These are phyloP conservation scores for Haematococcus lacustris DNA, from an alignment of 139 green algal genomes.

Conservation along the genomic window DNA sequence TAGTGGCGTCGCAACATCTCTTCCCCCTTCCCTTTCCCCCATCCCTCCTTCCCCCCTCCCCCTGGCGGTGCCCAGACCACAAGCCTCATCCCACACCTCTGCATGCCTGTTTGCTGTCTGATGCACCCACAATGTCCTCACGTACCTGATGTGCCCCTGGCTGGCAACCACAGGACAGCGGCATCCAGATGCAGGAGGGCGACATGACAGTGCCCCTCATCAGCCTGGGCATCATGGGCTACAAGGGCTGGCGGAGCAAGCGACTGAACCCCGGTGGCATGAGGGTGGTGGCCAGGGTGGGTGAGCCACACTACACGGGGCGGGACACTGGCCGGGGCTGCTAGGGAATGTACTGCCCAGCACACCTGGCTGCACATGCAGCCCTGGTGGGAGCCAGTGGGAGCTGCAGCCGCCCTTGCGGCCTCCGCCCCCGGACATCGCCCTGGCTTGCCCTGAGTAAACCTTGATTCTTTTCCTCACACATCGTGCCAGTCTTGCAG, in stretches of 20 bases:
- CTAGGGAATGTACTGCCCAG: background rate
- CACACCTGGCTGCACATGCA: background rate
- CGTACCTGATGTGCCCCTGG: too few species aligned
- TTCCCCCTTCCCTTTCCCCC: too few species aligned
- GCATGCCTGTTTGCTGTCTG: too few species aligned
- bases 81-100: too few species aligned
- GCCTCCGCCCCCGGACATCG: background rate
- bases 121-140: too few species aligned
- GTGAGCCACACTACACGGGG: background rate
- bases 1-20: too few species aligned
- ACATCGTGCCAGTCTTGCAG: too few species aligned
- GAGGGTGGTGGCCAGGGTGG: conserved; percentile 27
- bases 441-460: background rate
- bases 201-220: conserved; percentile 69
- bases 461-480: background rate
- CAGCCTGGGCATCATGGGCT: conserved; percentile 40
- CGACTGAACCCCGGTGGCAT: conserved; percentile 56
- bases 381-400: background rate
- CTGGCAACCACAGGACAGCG: conserved; percentile 42
- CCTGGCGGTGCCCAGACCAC: too few species aligned
- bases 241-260: conserved; percentile 33
- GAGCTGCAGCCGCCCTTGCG: background rate
- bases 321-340: background rate
- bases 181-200: conserved; percentile 35
- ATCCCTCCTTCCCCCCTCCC: too few species aligned